Evolutionary conservation across 2,329 filamentous ascomycete species (phyloP).

Genomic region (Ilyonectria mors-panacis): DNA sequence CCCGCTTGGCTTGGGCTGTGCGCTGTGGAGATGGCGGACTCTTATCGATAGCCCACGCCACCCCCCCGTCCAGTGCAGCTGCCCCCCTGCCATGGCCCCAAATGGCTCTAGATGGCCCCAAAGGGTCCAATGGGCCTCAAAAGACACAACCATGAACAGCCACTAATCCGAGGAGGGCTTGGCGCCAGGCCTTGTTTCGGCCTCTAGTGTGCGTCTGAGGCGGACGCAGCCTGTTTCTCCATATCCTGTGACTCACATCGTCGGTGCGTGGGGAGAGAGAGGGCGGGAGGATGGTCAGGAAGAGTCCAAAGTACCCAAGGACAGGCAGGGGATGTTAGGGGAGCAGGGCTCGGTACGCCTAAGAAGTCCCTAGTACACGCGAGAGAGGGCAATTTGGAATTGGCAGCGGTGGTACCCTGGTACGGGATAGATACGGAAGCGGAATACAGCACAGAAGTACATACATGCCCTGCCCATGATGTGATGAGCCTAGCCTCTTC

Average conservation of each 20-base stretch:
- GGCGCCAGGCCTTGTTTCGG: conserved; percentile 44
- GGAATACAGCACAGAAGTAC: neutral
- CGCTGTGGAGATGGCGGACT: conserved; percentile 27
- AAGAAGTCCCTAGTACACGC: conserved; percentile 6
- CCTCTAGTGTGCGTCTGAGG: conserved; percentile 39
- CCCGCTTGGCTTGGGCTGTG: conserved; percentile 4
- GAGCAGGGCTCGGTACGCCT: conserved; percentile 7
- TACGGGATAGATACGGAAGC: conserved; percentile 6
- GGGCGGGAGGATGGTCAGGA: conserved; percentile 22
- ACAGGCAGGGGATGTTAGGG: neutral
- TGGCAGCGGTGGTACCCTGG: conserved; percentile 7
- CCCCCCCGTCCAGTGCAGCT: conserved; percentile 22
- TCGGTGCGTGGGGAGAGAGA: conserved; percentile 36
- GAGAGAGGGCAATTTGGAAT: conserved; percentile 18
- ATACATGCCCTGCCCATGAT: conserved; percentile 13
- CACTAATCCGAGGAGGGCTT: conserved; percentile 39
- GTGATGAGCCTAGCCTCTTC: conserved; percentile 21
- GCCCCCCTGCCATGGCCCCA: conserved; percentile 27
- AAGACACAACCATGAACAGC: conserved; percentile 36
- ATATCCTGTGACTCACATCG: conserved; percentile 48
- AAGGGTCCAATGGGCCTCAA: conserved; percentile 15
- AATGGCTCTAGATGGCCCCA: conserved; percentile 7
- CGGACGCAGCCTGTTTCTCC: conserved; percentile 41
- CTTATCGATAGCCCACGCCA: conserved; percentile 45
- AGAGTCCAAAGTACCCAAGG: conserved; percentile 4